These are phyloP conservation scores for Rhinocladiella mackenziei DNA, from an alignment of 2,329 filamentous ascomycete species.

Conservation along the genomic window DNA sequence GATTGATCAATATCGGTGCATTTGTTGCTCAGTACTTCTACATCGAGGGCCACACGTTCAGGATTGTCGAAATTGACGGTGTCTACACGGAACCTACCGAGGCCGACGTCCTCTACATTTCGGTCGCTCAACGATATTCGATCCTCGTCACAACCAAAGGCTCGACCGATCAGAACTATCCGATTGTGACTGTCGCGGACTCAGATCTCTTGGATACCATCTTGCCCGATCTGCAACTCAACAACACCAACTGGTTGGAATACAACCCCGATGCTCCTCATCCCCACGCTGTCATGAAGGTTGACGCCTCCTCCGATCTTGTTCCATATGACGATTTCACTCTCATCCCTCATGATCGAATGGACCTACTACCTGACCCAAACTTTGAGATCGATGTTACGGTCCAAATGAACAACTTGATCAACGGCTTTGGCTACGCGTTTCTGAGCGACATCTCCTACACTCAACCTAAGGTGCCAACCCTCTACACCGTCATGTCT, in stretches of 20 bases:
- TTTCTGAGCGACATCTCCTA: conserved; percentile 77
- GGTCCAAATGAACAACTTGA: conserved; percentile 63
- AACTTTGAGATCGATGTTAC: conserved; percentile 61
- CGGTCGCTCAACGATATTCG: conserved; percentile 57
- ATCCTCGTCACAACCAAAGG: conserved; percentile 52
- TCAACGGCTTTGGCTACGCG: conserved; percentile 56
- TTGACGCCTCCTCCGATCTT: conserved; percentile 45
- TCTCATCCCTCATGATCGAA: conserved; percentile 65
- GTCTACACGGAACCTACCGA: conserved; percentile 40
- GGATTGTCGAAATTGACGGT: conserved; percentile 39
- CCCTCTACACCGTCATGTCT: conserved; percentile 70
- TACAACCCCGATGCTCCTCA: conserved; percentile 48
- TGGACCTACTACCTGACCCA: conserved; percentile 54
- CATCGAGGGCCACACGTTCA: conserved; percentile 41
- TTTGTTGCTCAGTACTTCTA: conserved; percentile 56
- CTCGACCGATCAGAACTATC: conserved; percentile 56
- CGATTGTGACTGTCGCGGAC: conserved; percentile 50
- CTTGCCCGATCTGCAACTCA: conserved; percentile 34
- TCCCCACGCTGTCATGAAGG: conserved; percentile 30
- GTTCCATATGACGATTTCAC: conserved; percentile 69
- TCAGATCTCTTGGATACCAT: conserved; percentile 35
- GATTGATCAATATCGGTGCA: conserved; percentile 69
- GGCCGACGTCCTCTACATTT: conserved; percentile 60
- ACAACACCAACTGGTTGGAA: conserved; percentile 61
- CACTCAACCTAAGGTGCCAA: conserved; percentile 68